Percentiles rank a stretch among this genome's conserved stretches.
phyloP scores from a whole-genome alignment of 129 eudicot genomes.

The Daucus carota region DNA sequence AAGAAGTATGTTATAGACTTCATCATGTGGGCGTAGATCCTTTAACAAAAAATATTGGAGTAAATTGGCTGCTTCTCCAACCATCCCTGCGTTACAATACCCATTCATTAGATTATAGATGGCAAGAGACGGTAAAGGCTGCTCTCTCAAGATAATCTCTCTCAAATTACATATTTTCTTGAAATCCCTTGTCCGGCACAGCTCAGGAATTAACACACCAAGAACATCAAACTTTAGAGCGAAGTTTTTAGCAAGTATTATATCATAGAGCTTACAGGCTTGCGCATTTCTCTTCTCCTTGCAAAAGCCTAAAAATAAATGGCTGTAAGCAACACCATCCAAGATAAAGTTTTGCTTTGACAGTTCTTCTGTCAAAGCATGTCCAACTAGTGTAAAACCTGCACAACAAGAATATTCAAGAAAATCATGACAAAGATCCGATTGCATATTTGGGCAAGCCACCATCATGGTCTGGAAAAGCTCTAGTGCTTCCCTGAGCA shows the following conservation, averaged over 20 bases:
- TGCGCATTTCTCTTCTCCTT: conserved; percentile 47
- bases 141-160: conserved; percentile 21
- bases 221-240: conserved; percentile 24
- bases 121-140: conserved; percentile 15
- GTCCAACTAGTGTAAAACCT: conserved; percentile 47
- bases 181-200: conserved; percentile 20
- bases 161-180: conserved; percentile 28
- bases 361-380: conserved; percentile 40
- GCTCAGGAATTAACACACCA: conserved; percentile 26
- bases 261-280: conserved; percentile 37
- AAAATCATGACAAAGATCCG: conserved; percentile 24
- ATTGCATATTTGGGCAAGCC: conserved; percentile 27
- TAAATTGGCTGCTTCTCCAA: conserved; percentile 33
- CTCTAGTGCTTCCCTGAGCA: conserved; percentile 49
- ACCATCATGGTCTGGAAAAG: conserved; percentile 40
- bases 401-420: conserved; percentile 42
- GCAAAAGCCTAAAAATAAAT: conserved; percentile 47
- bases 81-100: conserved; percentile 23
- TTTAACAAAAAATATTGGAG: conserved; percentile 23
- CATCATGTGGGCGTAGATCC: conserved; percentile 20
- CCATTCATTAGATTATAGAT: conserved; percentile 30
- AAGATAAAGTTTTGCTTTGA: conserved; percentile 23
- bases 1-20: conserved; percentile 41
- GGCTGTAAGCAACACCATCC: conserved; percentile 37
- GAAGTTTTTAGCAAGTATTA: conserved; percentile 30